Conservation (phyloP, 345 rosid genomes). For the Populus simonii region DNA sequence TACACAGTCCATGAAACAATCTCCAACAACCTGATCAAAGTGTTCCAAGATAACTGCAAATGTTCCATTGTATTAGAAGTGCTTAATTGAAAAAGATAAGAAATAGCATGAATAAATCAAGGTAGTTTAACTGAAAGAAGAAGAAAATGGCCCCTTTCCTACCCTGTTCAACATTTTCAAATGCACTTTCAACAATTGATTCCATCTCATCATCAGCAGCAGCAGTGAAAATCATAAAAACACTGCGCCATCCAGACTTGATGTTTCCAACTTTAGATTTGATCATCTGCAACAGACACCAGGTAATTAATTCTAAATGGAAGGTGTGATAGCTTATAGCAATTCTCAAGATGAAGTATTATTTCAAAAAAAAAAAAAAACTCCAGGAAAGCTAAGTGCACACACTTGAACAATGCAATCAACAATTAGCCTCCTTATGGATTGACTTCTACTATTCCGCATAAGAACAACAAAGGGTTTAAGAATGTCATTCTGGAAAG, state of each 20-base stretch:
- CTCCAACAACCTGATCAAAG: constrained; percentile 97
- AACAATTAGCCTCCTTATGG: constrained; percentile 77
- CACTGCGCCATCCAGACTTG: constrained; percentile 94
- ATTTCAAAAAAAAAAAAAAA: not conserved
- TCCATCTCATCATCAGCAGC: constrained; percentile 87
- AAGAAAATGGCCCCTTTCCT: constrained; percentile 5
- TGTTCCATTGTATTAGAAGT: constrained; percentile 32
- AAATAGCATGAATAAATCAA: not conserved
- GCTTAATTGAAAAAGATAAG: constrained; percentile 13
- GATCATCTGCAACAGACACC: constrained; percentile 60
- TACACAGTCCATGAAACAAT: constrained; percentile 98
- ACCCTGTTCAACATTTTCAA: constrained; percentile 96
- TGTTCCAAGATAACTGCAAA: constrained; percentile 95
- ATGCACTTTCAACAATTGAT: constrained; percentile 83
- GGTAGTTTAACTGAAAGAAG: not conserved
- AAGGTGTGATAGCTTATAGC: not conserved
- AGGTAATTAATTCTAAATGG: constrained; percentile 7
- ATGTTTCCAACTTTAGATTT: constrained; percentile 91
- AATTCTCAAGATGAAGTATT: not conserved
- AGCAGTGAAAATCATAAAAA: constrained; percentile 89
- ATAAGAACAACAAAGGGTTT: constrained; percentile 88
- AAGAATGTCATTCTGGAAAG: constrained; percentile 92
- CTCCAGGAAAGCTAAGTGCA: constrained; percentile 16
- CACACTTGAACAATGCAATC: constrained; percentile 91
- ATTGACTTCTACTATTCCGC: constrained; percentile 77